These are phyloP conservation scores for Tephrocybe sp. DNA, from an alignment of 768 basidiomycete species.

Conservation along the genomic window DNA sequence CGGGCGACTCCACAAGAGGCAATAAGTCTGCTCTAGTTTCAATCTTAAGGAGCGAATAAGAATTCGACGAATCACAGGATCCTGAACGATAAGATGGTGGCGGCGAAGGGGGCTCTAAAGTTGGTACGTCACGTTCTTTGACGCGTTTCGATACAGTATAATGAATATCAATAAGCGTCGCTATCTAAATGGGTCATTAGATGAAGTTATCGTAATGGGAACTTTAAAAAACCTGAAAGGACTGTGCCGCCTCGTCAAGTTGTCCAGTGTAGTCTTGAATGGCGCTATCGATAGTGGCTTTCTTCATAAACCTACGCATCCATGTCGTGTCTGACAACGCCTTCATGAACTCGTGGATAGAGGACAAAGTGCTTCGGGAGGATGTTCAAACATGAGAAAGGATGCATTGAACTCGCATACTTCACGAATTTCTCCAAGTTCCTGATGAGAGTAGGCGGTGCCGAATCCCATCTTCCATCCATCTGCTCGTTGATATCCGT, in stretches of 20 bases:
- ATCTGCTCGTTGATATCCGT: conserved; percentile 43
- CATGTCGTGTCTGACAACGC: conserved; percentile 36
- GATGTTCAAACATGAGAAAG: background rate
- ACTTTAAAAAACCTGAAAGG: conserved; percentile 37
- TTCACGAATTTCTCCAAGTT: conserved; percentile 39
- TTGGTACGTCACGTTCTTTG: conserved; percentile 15
- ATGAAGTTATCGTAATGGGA: background rate
- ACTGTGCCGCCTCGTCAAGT: conserved; percentile 42
- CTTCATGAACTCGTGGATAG: conserved; percentile 38
- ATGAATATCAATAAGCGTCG: conserved; percentile 46
- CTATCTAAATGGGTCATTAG: conserved; percentile 27
- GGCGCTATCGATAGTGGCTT: conserved; percentile 36
- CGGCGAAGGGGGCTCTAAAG: background rate
- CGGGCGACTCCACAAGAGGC: conserved; percentile 3
- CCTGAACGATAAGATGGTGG: conserved; percentile 10
- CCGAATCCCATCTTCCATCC: conserved; percentile 40
- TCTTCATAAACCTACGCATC: conserved; percentile 37
- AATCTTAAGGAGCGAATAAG: background rate
- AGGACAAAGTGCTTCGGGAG: conserved; percentile 31
- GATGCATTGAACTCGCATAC: conserved; percentile 19
- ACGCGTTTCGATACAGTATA: conserved; percentile 25
- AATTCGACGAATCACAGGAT: background rate
- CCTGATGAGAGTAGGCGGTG: conserved; percentile 34
- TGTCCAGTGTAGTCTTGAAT: conserved; percentile 28
- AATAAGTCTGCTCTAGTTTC: background rate